Evolutionary conservation across 805 yeast species (phyloP).

Genomic region (Myxozyma geophila): DNA sequence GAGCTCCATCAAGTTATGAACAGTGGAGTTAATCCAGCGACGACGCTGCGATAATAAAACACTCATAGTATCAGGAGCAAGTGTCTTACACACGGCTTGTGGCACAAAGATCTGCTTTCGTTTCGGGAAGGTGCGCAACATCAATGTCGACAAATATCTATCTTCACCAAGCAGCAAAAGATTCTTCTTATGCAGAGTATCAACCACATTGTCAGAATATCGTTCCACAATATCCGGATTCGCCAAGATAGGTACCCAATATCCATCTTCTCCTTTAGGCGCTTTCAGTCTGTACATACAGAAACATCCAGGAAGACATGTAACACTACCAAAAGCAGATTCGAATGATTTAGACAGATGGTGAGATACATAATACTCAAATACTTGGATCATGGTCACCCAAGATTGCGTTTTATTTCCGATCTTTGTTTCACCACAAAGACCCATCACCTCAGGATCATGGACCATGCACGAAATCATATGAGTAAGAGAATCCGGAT

Average conservation of each 20-base stretch:
- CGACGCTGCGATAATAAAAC: constrained; percentile 90
- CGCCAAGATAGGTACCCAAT: constrained; percentile 92
- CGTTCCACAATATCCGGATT: constrained; percentile 93
- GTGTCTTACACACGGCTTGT: constrained; percentile 89
- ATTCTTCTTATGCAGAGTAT: constrained; percentile 85
- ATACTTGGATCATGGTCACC: constrained; percentile 93
- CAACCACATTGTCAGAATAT: constrained; percentile 82
- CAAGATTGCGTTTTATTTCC: constrained; percentile 81
- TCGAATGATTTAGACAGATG: constrained; percentile 95
- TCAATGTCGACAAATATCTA: constrained; percentile 79
- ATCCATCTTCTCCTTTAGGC: constrained; percentile 76
- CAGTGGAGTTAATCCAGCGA: constrained; percentile 96
- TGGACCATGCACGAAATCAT: constrained; percentile 87
- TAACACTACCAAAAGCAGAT: constrained; percentile 89
- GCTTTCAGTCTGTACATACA: constrained; percentile 90
- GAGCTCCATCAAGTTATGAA: constrained; percentile 89
- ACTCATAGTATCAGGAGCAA: constrained; percentile 78
- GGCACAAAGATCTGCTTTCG: constrained; percentile 86
- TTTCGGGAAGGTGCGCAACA: constrained; percentile 88
- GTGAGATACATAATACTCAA: constrained; percentile 92
- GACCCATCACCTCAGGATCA: constrained; percentile 86
- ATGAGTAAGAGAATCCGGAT: constrained; percentile 83
- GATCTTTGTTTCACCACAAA: constrained; percentile 94
- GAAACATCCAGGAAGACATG: constrained; percentile 96
- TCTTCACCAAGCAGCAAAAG: constrained; percentile 88